Percentiles rank a stretch among this genome's conserved stretches.
Evolutionary conservation across 2,329 filamentous ascomycete genomes (phyloP).

Genomic region (Ophiocordyceps robertsii): DNA sequence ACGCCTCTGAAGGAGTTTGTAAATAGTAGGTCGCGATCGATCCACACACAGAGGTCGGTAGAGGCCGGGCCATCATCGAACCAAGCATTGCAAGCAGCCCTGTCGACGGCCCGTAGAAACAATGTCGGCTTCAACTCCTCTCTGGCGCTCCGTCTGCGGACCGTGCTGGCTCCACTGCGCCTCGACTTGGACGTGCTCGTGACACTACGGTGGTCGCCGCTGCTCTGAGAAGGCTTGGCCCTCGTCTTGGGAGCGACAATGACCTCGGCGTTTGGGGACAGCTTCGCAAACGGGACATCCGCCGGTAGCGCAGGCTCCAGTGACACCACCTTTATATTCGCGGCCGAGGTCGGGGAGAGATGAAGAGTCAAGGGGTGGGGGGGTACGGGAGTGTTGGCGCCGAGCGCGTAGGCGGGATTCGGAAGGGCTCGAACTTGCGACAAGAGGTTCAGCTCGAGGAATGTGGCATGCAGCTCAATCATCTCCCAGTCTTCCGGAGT

Average conservation of each 20-base stretch:
- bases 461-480: constrained; percentile 92
- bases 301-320: constrained; percentile 61
- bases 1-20: constrained; percentile 62
- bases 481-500: constrained; percentile 98
- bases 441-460: constrained; percentile 85
- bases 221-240: constrained; percentile 50
- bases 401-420: constrained; percentile 56
- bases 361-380: constrained; percentile 81
- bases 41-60: constrained; percentile 61
- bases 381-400: constrained; percentile 34
- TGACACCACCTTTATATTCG: constrained; percentile 75
- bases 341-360: constrained; percentile 87
- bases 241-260: constrained; percentile 92
- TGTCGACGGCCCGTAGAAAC: constrained; percentile 71
- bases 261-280: constrained; percentile 87
- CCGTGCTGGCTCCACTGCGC: constrained; percentile 63
- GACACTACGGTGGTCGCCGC: constrained; percentile 68
- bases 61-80: constrained; percentile 56
- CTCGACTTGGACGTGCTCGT: constrained; percentile 69
- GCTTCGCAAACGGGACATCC: constrained; percentile 72
- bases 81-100: constrained; percentile 55
- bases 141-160: constrained; percentile 39
- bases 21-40: constrained; percentile 64
- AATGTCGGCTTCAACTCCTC: constrained; percentile 56
- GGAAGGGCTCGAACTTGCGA: constrained; percentile 87